phyloP scores from a whole-genome alignment of 345 rosid species.

The Brassica carinata region DNA sequence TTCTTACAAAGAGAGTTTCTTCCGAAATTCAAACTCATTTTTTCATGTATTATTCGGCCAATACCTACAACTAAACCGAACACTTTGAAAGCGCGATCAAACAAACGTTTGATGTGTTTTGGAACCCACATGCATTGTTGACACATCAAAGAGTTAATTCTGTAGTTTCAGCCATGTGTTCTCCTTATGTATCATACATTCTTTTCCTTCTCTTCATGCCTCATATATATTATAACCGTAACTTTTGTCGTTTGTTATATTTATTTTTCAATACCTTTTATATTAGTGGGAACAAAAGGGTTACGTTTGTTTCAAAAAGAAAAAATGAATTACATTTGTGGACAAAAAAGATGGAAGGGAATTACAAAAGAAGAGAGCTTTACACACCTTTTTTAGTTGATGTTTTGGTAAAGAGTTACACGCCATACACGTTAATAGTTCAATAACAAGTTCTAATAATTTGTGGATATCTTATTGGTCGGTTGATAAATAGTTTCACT shows the following conservation, averaged over 20 bases:
- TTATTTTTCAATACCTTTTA: neutral
- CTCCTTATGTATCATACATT: slow-evolving; percentile 23
- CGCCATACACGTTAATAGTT: neutral
- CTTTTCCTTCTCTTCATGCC: slow-evolving; percentile 17
- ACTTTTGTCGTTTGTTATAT: slow-evolving; percentile 24
- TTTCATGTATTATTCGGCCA: slow-evolving; percentile 26
- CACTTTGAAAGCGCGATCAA: slow-evolving; percentile 21
- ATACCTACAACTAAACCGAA: slow-evolving; percentile 24
- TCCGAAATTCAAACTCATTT: slow-evolving; percentile 21
- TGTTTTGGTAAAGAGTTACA: slow-evolving; percentile 8
- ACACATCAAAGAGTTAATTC: slow-evolving; percentile 4
- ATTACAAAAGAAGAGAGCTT: neutral
- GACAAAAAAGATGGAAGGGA: slow-evolving; percentile 20
- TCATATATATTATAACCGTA: slow-evolving; percentile 24
- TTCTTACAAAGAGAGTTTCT: slow-evolving; percentile 26
- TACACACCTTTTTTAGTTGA: neutral
- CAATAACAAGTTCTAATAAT: neutral
- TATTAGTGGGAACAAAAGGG: slow-evolving; percentile 22
- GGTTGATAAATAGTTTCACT: neutral
- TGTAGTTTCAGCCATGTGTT: slow-evolving; percentile 28
- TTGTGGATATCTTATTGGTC: neutral
- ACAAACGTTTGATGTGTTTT: slow-evolving; percentile 21
- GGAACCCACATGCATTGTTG: slow-evolving; percentile 34
- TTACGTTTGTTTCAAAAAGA: slow-evolving; percentile 23
- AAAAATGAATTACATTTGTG: slow-evolving; percentile 9